Percentiles rank a stretch among this genome's conserved stretches.
Conservation (phyloP, 331 rosid species). For the Quercus lobata region DNA sequence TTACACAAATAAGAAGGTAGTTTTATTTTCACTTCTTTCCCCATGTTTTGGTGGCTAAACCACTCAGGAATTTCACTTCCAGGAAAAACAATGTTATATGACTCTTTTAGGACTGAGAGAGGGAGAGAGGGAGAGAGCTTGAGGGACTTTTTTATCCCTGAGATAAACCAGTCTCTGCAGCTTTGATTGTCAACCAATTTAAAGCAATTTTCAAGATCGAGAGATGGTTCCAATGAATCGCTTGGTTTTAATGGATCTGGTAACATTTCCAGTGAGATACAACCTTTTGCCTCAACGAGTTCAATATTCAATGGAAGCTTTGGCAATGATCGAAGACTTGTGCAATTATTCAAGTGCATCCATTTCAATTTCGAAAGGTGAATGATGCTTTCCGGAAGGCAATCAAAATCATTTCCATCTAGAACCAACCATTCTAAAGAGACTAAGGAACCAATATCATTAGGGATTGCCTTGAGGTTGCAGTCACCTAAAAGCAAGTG, state of each 20-base stretch:
- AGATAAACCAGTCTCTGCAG: no score
- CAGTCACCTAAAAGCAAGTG: accelerated
- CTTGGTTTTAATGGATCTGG: constrained; percentile 1
- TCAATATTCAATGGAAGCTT: neutral
- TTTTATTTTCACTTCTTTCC: no score
- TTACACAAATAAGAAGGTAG: neutral
- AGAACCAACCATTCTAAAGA: accelerated
- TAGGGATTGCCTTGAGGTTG: no score
- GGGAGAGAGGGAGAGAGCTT: no score
- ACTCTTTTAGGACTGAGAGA: no score
- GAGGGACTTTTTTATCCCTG: no score
- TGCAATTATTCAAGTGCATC: constrained; percentile 6
- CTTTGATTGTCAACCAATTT: no score
- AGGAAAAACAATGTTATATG: neutral
- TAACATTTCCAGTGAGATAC: neutral
- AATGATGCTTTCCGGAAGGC: constrained; percentile 8
- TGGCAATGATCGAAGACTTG: neutral
- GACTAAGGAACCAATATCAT: no score
- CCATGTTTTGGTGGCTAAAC: neutral
- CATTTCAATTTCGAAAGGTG: constrained; percentile 4
- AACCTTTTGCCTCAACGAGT: neutral
- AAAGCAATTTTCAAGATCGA: accelerated
- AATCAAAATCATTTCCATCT: neutral
- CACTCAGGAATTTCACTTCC: neutral
- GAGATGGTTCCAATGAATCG: neutral